Conservation (phyloP, 2,329 filamentous ascomycete genomes). For the Phialophora verrucosa region DNA sequence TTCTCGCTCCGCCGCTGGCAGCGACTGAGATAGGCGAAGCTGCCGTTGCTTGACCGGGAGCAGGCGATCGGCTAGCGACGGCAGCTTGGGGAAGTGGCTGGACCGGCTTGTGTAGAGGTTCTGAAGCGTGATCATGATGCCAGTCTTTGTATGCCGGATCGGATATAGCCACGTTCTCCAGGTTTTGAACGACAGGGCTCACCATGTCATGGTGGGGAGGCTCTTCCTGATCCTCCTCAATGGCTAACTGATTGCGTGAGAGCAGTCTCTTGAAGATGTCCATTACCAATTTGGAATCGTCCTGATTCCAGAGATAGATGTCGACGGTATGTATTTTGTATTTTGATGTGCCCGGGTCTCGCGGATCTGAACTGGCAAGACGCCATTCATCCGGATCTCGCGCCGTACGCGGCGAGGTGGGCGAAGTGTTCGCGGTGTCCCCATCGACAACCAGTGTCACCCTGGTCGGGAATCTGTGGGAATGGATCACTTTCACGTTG, state of each 20-base stretch:
- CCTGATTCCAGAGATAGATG: conserved; percentile 67
- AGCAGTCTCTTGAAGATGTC: conserved; percentile 50
- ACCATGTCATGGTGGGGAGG: conserved; percentile 44
- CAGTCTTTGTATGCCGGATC: conserved; percentile 56
- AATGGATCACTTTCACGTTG: conserved; percentile 60
- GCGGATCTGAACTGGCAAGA: conserved; percentile 59
- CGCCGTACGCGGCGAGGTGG: conserved; percentile 37
- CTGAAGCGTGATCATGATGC: conserved; percentile 42
- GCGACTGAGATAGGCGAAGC: conserved; percentile 22
- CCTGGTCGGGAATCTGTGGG: conserved; percentile 64
- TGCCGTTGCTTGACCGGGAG: conserved; percentile 24
- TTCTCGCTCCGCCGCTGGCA: conserved; percentile 20
- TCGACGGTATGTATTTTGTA: conserved; percentile 66
- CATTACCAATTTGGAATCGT: conserved; percentile 63
- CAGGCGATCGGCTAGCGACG: conserved; percentile 14
- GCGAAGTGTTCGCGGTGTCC: conserved; percentile 40
- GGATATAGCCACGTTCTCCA: conserved; percentile 66
- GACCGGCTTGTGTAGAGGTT: conserved; percentile 39
- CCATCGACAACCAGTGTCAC: conserved; percentile 63
- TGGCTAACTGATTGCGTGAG: conserved; percentile 52
- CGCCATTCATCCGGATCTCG: conserved; percentile 59
- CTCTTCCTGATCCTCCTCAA: conserved; percentile 47
- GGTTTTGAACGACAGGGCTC: conserved; percentile 67
- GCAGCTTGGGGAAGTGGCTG: conserved; percentile 39
- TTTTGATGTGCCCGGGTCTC: conserved; percentile 59